Conservation (phyloP, 306 rosid species). For the Citrullus amarus region DNA sequence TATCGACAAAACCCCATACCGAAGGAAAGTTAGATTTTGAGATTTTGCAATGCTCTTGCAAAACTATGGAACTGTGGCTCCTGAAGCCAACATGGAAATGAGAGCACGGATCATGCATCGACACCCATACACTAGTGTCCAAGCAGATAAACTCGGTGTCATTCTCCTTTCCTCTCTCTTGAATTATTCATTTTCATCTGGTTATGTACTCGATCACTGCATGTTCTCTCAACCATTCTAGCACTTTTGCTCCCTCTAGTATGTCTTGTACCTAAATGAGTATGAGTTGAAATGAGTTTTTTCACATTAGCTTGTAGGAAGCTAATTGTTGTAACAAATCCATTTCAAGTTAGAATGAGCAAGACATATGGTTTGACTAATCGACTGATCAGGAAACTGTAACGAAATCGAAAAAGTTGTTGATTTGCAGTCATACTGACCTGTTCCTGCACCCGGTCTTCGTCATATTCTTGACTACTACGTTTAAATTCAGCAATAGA, state of each 20-base stretch:
- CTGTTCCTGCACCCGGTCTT: constrained; percentile 75
- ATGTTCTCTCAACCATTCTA: constrained; percentile 88
- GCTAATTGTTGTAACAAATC: neutral
- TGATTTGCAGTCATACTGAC: constrained; percentile 21
- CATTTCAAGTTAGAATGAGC: neutral
- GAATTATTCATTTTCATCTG: constrained; percentile 18
- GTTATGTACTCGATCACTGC: constrained; percentile 60
- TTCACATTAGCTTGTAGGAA: neutral
- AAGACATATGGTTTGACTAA: neutral
- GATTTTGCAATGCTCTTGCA: neutral
- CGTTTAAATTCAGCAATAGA: constrained; percentile 74
- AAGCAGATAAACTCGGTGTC: neutral
- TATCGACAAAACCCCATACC: neutral
- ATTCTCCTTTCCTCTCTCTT: neutral
- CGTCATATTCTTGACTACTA: constrained; percentile 72
- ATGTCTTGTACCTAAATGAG: constrained; percentile 77
- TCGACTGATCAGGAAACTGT: neutral
- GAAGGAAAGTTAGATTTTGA: neutral
- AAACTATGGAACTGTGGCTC: neutral
- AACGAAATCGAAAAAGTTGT: neutral
- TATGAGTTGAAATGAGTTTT: neutral
- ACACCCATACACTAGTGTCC: neutral
- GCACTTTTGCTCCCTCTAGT: constrained; percentile 95
- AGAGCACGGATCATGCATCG: neutral
- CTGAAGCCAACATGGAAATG: neutral